Conservation (phyloP, 2,329 filamentous ascomycete species). For the Hawksworthiomyces lignivorus region DNA sequence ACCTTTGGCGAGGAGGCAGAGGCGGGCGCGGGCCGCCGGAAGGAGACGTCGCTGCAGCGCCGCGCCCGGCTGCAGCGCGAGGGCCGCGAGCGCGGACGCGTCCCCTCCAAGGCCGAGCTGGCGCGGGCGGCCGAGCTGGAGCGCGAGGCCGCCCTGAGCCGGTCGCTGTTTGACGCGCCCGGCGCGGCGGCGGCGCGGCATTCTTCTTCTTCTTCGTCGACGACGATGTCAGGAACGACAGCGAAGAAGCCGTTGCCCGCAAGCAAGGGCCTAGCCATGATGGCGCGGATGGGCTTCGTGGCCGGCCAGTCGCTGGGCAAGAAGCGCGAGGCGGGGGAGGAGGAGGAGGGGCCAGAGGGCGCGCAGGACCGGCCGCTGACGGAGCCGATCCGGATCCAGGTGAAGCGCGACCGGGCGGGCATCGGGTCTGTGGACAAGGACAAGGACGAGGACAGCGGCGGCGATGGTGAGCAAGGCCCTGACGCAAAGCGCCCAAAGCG, state of each 20-base stretch:
- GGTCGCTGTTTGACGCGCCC: slow-evolving; percentile 54
- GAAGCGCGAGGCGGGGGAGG: slow-evolving; percentile 15
- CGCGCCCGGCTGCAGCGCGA: slow-evolving; percentile 48
- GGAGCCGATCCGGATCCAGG: slow-evolving; percentile 67
- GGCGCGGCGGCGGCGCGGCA: slow-evolving; percentile 23
- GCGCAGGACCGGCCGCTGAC: slow-evolving; percentile 20
- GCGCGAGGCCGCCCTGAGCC: slow-evolving; percentile 69
- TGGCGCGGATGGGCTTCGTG: slow-evolving; percentile 91
- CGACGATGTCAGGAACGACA: slow-evolving; percentile 18
- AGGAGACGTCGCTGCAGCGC: slow-evolving; percentile 48
- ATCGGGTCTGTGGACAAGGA: slow-evolving; percentile 82
- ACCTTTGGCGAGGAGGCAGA: slow-evolving; percentile 61
- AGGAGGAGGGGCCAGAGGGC: neutral
- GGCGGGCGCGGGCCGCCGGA: slow-evolving; percentile 21
- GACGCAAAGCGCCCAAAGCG: slow-evolving; percentile 28
- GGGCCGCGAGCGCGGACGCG: slow-evolving; percentile 57
- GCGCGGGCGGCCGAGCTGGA: slow-evolving; percentile 64
- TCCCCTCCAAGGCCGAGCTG: slow-evolving; percentile 76
- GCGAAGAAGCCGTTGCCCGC: slow-evolving; percentile 33
- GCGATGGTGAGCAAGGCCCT: slow-evolving; percentile 37
- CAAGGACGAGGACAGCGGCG: slow-evolving; percentile 50
- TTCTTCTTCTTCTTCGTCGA: neutral
- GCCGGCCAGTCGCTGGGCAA: slow-evolving; percentile 64
- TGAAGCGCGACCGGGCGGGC: slow-evolving; percentile 75
- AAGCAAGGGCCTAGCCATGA: slow-evolving; percentile 91